Evolutionary conservation across 192 early-diverging fungal species (phyloP), one percentile per base, ranked within the genome.

Genomic region (Backusella parvicylindrica): DNA sequence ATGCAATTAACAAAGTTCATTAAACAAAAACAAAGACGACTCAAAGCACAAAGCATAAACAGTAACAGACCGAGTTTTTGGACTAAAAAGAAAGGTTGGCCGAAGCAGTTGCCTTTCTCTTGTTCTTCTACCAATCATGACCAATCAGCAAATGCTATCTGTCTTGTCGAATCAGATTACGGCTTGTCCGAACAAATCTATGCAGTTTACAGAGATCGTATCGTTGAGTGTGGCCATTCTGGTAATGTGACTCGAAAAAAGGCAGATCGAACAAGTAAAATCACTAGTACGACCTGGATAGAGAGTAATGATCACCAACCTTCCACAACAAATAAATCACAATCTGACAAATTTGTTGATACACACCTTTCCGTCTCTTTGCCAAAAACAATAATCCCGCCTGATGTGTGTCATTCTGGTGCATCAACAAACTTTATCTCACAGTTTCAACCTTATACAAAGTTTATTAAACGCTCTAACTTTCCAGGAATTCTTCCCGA

Each of bases 1-100:
- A 80, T 80, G 74, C 79, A 75, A 16, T 32, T 80, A n/a, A 73
- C 79, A 15, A 32, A 70, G 31, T 75, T 76, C 47, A 71, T 80
- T 15, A 71, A 75, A 21, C 70, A 40, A n/a, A 60, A 68, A 18
- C 63, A 77, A 40, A 64, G 3, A 15, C 7, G 26, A 21, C 31
- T 40, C 33, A 60, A 60, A 60, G 21, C 53, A 12, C 23, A 60
- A 23, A 60, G 21, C 11, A 28, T 60, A 60, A 60, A 60, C 53
- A 60, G 2, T 9, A 31, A 5, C n/a, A 12, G 11, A 23, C 3
- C 21, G 11, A 68, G 65, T 82, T 90, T 76, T 32, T 78, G 77
- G 77, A 41, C 38, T 18, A 73, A 36, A 35, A 72, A 78, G 8
- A 63, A 38, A 38, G 77, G 77, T 1, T 78, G 72, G 67, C 77